A percentile compares a stretch with the other conserved stretches of the same genome.
Conservation (phyloP, 2,329 filamentous ascomycete genomes). For the Fusarium siculi region DNA sequence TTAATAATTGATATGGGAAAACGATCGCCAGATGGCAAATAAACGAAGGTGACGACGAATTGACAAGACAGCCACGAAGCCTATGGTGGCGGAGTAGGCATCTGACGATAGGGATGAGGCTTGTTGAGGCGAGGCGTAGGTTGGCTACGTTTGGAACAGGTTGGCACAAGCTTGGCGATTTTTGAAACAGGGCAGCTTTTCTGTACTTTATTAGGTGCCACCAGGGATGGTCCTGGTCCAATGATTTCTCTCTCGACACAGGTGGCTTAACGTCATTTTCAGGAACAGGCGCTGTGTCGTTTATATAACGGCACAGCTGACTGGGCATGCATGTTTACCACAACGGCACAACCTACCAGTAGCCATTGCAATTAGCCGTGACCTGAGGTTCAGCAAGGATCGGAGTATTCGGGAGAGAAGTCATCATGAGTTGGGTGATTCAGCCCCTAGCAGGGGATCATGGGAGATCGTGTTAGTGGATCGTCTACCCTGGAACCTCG, state of each 20-base stretch:
- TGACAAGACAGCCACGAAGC: constrained; percentile 43
- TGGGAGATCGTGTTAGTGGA: constrained; percentile 1
- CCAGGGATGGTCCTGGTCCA: constrained; percentile 37
- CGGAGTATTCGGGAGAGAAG: constrained; percentile 13
- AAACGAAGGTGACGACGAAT: constrained; percentile 38
- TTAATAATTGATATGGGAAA: constrained; percentile 20
- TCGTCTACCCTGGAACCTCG: constrained; percentile 1
- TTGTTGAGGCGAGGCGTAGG: constrained; percentile 41
- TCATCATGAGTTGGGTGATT: constrained; percentile 26
- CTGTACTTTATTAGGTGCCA: constrained; percentile 22
- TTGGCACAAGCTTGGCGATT: constrained; percentile 31
- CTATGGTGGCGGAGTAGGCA: constrained; percentile 44
- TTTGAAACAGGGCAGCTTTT: constrained; percentile 36
- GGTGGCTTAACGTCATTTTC: constrained; percentile 21
- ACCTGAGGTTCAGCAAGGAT: constrained; percentile 20
- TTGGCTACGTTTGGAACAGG: constrained; percentile 8
- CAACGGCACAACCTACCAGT: not conserved
- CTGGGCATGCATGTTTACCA: not conserved
- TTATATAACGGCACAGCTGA: constrained; percentile 10
- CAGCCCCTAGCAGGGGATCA: constrained; percentile 29
- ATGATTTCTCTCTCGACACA: constrained; percentile 21
- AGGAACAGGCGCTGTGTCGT: constrained; percentile 6
- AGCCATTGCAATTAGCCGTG: constrained; percentile 7
- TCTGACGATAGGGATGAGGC: constrained; percentile 45
- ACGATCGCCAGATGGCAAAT: constrained; percentile 29